Evolutionary conservation across 2,329 filamentous ascomycete genomes (phyloP).

Genomic region (Trichoderma afroharzianum): DNA sequence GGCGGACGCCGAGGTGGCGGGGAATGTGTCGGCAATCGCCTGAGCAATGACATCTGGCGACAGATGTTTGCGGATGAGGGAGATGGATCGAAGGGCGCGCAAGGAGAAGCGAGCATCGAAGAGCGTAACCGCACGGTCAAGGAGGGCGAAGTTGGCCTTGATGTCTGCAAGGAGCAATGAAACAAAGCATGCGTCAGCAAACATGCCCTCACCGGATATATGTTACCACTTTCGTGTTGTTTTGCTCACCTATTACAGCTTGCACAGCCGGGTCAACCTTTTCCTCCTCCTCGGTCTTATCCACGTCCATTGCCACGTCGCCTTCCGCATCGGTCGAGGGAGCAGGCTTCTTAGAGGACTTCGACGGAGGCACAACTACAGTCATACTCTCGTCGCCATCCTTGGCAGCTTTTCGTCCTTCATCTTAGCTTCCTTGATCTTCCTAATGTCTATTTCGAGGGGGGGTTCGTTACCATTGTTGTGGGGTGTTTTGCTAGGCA

Average conservation of each 20-base stretch:
- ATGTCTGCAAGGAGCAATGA: slow-evolving; percentile 63
- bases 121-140: slow-evolving; percentile 86
- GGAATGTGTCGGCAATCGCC: slow-evolving; percentile 77
- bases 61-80: slow-evolving; percentile 87
- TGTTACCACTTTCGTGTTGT: not conserved
- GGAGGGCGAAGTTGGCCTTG: slow-evolving; percentile 85
- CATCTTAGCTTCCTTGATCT: slow-evolving; percentile 62
- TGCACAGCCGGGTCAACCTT: slow-evolving; percentile 60
- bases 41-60: slow-evolving; percentile 76
- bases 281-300: slow-evolving; percentile 51
- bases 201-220: not conserved
- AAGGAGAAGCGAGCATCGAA: slow-evolving; percentile 96
- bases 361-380: slow-evolving; percentile 72
- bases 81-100: slow-evolving; percentile 89
- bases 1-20: slow-evolving; percentile 57
- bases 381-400: slow-evolving; percentile 78
- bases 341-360: slow-evolving; percentile 57
- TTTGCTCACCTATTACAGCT: slow-evolving; percentile 54
- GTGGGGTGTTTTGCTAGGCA: slow-evolving; percentile 72
- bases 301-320: slow-evolving; percentile 67
- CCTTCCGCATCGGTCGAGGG: slow-evolving; percentile 60
- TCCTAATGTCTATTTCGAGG: slow-evolving; percentile 61
- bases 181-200: slow-evolving; percentile 23
- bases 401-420: slow-evolving; percentile 60
- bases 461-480: slow-evolving; percentile 65